Conservation (phyloP, 2,329 filamentous ascomycete species). For the Penicillium thymicola region DNA sequence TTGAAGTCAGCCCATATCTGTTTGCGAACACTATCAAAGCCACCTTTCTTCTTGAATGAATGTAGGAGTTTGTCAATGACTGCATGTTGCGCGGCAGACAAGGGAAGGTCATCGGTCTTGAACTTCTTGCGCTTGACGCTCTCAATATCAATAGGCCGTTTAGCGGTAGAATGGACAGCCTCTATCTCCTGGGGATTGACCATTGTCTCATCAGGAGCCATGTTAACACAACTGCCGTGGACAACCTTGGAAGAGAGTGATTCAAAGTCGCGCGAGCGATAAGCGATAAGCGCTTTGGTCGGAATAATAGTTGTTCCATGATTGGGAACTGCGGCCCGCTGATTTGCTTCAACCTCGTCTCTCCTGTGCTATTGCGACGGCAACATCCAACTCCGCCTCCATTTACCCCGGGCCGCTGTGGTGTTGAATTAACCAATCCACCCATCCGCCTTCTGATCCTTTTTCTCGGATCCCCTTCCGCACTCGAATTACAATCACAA, state of each 20-base stretch:
- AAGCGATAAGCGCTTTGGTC: slow-evolving; percentile 18
- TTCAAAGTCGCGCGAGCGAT: slow-evolving; percentile 18
- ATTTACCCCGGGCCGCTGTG: slow-evolving; percentile 15
- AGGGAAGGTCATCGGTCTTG: slow-evolving; percentile 59
- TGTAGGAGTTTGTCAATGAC: slow-evolving; percentile 60
- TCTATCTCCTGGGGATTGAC: slow-evolving; percentile 32
- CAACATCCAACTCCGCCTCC: slow-evolving; percentile 19
- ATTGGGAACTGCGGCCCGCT: slow-evolving; percentile 35
- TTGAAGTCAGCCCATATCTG: slow-evolving; percentile 59
- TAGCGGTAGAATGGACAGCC: slow-evolving; percentile 27
- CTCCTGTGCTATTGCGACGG: slow-evolving; percentile 28
- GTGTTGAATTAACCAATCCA: slow-evolving; percentile 10
- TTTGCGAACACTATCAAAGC: slow-evolving; percentile 62
- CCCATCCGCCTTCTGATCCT: slow-evolving; percentile 1
- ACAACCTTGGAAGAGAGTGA: slow-evolving; percentile 14
- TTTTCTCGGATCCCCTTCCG: slow-evolving; percentile 4
- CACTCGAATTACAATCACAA: slow-evolving; percentile 12
- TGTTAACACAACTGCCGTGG: slow-evolving; percentile 4
- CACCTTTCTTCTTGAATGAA: slow-evolving; percentile 65
- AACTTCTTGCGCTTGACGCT: slow-evolving; percentile 48
- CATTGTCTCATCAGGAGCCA: slow-evolving; percentile 24
- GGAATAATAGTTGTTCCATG: slow-evolving; percentile 21
- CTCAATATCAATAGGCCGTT: slow-evolving; percentile 35
- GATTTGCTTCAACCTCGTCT: slow-evolving; percentile 34
- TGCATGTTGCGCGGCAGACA: slow-evolving; percentile 56